Evolutionary conservation across 2,329 filamentous ascomycete species (phyloP).

Genomic region (Dendrostoma leiphaemia): DNA sequence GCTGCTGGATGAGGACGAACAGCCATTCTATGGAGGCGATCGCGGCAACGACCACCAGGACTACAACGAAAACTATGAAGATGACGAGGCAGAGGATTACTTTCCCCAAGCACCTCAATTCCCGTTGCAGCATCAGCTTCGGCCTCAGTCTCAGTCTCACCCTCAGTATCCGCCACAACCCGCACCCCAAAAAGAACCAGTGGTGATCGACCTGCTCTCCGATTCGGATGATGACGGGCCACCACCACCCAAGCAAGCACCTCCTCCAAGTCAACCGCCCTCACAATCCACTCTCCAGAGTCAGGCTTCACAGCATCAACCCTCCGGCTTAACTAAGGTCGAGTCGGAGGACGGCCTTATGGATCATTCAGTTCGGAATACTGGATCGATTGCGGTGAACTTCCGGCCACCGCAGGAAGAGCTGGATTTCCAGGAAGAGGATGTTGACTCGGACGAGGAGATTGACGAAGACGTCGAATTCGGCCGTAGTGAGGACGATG

Average conservation of each 20-base stretch:
- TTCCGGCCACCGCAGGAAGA: neutral
- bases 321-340: neutral
- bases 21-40: constrained; percentile 21
- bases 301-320: neutral
- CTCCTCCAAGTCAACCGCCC: neutral
- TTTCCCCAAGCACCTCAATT: neutral
- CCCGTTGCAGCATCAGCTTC: neutral
- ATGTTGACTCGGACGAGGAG: neutral
- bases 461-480: neutral
- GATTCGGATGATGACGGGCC: constrained; percentile 41
- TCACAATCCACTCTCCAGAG: neutral
- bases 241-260: neutral
- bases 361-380: neutral
- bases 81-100: constrained; percentile 3
- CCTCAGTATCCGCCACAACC: constrained; percentile 4
- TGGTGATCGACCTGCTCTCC: constrained; percentile 47
- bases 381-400: neutral
- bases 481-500: neutral
- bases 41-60: constrained; percentile 21
- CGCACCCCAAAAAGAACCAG: constrained; percentile 30
- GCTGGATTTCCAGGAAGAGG: neutral
- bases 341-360: neutral
- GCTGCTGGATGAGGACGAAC: constrained; percentile 17
- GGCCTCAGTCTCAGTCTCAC: neutral
- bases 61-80: constrained; percentile 25